These are phyloP conservation scores for Millerozyma miso DNA, from an alignment of 805 yeast genomes.

Conservation along the genomic window DNA sequence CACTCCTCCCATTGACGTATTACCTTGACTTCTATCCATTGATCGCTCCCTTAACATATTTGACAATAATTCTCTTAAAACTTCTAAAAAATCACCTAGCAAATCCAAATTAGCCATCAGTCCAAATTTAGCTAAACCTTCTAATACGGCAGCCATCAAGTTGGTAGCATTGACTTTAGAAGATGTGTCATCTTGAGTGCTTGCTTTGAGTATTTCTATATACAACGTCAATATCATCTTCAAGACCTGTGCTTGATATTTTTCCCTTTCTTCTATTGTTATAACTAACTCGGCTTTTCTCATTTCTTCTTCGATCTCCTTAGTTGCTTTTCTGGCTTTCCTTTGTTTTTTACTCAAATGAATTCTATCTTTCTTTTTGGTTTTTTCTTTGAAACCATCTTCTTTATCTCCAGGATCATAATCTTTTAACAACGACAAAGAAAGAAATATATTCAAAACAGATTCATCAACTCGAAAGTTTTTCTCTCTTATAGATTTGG, in stretches of 20 bases:
- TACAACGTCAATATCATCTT: slow-evolving; percentile 70
- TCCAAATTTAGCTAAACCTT: slow-evolving; percentile 87
- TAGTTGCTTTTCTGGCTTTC: slow-evolving; percentile 81
- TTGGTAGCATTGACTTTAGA: slow-evolving; percentile 46
- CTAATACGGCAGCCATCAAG: slow-evolving; percentile 81
- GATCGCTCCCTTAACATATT: slow-evolving; percentile 47
- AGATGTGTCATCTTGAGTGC: slow-evolving; percentile 18
- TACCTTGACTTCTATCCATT: slow-evolving; percentile 16
- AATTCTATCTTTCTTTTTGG: slow-evolving; percentile 82
- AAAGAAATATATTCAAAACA: slow-evolving; percentile 66
- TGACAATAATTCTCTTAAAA: slow-evolving; percentile 72
- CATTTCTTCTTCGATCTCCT: slow-evolving; percentile 85
- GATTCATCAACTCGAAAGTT: slow-evolving; percentile 80
- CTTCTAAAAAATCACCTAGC: slow-evolving; percentile 88
- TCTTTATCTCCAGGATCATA: slow-evolving; percentile 60
- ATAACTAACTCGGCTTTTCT: slow-evolving; percentile 82
- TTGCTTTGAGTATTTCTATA: slow-evolving; percentile 64
- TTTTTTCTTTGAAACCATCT: slow-evolving; percentile 41
- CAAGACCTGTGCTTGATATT: slow-evolving; percentile 77
- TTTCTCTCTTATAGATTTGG: slow-evolving; percentile 69
- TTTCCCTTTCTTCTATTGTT: slow-evolving; percentile 82
- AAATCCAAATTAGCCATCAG: slow-evolving; percentile 90
- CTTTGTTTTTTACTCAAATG: slow-evolving; percentile 88
- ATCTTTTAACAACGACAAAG: slow-evolving; percentile 62
- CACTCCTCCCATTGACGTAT: slow-evolving; percentile 24